These are phyloP conservation scores for Trypanosoma lewisi DNA, from an alignment of 208 protist genomes.

Conservation along the genomic window DNA sequence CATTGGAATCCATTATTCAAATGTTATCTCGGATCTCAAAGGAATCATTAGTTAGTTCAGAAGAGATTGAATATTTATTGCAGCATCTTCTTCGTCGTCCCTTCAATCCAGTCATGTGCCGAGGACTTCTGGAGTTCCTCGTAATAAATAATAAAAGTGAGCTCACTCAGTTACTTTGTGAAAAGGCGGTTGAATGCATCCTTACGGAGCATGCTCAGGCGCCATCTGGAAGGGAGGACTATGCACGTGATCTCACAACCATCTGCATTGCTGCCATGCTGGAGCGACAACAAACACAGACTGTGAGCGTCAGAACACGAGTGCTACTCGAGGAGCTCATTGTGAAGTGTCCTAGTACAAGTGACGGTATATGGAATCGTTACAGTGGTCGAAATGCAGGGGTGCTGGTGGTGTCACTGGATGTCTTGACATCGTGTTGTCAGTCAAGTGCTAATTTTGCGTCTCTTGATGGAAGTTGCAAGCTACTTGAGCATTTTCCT, in stretches of 20 bases:
- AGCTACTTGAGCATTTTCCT: conserved; percentile 18
- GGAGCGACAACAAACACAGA: conserved; percentile 9
- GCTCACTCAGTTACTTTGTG: conserved; percentile 4
- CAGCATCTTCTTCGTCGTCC: conserved; percentile 10
- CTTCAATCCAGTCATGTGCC: conserved; percentile 7
- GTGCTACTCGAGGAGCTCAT: conserved; percentile 5
- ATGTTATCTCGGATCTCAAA: conserved; percentile 6
- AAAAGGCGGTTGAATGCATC: conserved; percentile 15
- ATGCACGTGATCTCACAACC: background rate
- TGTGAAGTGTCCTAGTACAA: conserved; percentile 6
- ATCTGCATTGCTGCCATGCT: conserved; percentile 14
- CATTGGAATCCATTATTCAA: conserved; percentile 13
- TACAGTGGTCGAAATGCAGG: conserved; percentile 19
- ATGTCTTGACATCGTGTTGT: conserved; percentile 9
- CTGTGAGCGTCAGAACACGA: background rate
- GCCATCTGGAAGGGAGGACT: background rate
- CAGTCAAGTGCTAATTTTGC: background rate
- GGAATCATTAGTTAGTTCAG: background rate
- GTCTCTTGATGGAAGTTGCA: background rate
- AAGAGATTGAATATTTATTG: conserved; percentile 11
- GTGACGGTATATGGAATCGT: conserved; percentile 10
- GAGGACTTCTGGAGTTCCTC: conserved; percentile 17
- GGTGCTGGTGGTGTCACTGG: conserved; percentile 20
- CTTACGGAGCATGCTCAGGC: background rate
- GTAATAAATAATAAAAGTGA: conserved; percentile 7